Evolutionary conservation across 352 stramenopile species (phyloP), one percentile per base, ranked within the genome.

Genomic region (Pythium pyrilobum): DNA sequence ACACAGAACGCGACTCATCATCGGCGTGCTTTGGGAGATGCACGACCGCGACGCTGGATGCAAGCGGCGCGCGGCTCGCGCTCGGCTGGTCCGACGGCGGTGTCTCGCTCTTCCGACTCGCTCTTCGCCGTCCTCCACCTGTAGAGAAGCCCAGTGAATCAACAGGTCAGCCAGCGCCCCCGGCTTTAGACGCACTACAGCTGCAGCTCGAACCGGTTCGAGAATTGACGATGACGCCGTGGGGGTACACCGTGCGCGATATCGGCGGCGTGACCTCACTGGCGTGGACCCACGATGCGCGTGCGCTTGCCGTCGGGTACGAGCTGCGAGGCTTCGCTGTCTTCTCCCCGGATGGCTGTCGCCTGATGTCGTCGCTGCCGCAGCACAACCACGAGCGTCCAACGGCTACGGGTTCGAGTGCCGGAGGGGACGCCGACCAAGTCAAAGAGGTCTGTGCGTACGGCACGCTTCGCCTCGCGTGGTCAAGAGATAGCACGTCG

Each of bases 311-410:
- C 0, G 71, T 89, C 2, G 84, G 79, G 1, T 95, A 89, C 59
- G 79, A 69, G 27, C 49, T 74, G n/a, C 76, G 84, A 8, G 84
- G 84, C 1, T 87, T 92, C 40, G 77, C 74, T 1, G 66, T 95
- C 6, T 95, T 92, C 46, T 88, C 84, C 2, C 79, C 64, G 4
- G 84, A 95, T 42, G 81, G 81, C 3, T 91, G 79, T 52, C 77
- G 83, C 0, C 64, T 95, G 38, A 90, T 95, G 79, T 91, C 84
- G 32, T 91, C 65, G 42, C 62, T 95, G 27, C 81, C 84, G 0
- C 81, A 91, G 32, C 81, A 95, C 52, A 74, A 89, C 42, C 77
- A 89, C 29, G 66, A 72, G 18, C 72, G 73, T 8, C 74, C 64
- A 15, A 7, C 0, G 56, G 68, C 11, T 47, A 51, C 5, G 48